Conservation (phyloP, 164 flowering plant species). For the Tetrastigma voinierianum region DNA sequence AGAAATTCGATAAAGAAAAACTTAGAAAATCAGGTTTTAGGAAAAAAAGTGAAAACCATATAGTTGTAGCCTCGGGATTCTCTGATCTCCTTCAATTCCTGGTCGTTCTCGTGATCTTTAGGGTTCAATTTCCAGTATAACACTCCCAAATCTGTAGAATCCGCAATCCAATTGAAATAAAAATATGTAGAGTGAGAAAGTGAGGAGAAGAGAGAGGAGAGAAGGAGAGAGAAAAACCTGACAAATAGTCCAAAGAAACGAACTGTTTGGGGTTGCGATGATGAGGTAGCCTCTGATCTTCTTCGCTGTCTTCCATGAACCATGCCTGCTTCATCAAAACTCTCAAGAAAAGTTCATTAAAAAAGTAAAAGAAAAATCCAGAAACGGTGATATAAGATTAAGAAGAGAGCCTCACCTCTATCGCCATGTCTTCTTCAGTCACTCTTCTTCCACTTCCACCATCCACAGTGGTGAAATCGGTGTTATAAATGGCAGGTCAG, state of each 20-base stretch:
- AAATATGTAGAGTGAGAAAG: neutral
- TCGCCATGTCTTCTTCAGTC: conserved; percentile 21
- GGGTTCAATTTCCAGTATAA: conserved; percentile 75
- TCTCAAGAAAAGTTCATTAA: neutral
- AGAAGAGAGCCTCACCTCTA: conserved; percentile 27
- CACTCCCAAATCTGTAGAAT: conserved; percentile 58
- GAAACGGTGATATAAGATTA: neutral
- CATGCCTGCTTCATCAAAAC: conserved; percentile 56
- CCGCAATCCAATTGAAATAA: neutral
- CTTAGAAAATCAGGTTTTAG: neutral
- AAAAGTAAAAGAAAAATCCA: no score
- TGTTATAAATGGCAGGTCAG: neutral
- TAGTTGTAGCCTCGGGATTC: conserved; percentile 70
- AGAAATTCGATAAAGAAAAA: neutral
- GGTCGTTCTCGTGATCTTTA: conserved; percentile 54
- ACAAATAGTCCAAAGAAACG: conserved; percentile 53
- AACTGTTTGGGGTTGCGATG: conserved; percentile 53
- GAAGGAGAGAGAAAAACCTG: conserved; percentile 37
- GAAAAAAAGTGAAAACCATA: conserved; percentile 41
- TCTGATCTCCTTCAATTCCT: conserved; percentile 56
- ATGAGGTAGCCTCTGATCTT: conserved; percentile 80
- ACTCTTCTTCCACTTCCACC: neutral
- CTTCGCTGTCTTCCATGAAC: conserved; percentile 68
- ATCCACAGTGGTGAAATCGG: neutral
- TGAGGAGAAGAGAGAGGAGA: neutral